A percentile compares a stretch with the other conserved stretches of the same genome.
Evolutionary conservation across 2,329 filamentous ascomycete species (phyloP).

Genomic region (Orbilia brochopaga): DNA sequence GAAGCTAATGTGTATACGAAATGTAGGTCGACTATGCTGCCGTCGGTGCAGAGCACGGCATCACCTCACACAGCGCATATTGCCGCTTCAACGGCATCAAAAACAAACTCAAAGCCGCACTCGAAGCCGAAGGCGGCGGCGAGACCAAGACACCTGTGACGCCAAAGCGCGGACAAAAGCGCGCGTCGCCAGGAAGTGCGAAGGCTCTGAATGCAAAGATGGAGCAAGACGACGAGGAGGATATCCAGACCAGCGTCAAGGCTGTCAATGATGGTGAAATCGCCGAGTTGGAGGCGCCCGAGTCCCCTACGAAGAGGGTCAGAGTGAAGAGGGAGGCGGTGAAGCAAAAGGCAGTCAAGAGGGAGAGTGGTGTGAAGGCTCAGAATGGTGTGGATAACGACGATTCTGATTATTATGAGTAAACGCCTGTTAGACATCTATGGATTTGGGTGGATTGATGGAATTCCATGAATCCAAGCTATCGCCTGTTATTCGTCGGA

Average conservation of each 20-base stretch:
- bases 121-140: neutral
- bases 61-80: constrained; percentile 40
- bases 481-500: neutral
- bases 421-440: too few relatives aligned
- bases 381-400: neutral
- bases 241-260: neutral
- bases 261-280: neutral
- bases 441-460: too few relatives aligned
- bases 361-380: too few relatives aligned
- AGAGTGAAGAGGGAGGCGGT: constrained; percentile 18
- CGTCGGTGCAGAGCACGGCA: constrained; percentile 39
- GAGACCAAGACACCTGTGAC: neutral
- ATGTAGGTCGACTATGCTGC: constrained; percentile 32
- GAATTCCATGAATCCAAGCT: too few relatives aligned
- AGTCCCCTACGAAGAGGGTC: constrained; percentile 8
- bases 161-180: constrained; percentile 28
- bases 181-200: constrained; percentile 3
- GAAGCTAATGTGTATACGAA: neutral
- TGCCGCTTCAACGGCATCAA: constrained; percentile 45
- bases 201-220: constrained; percentile 7
- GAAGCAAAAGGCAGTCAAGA: constrained; percentile 6
- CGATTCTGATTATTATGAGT: constrained; percentile 33
- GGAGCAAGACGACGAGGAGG: constrained; percentile 10
- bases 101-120: constrained; percentile 28
- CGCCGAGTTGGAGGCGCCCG: neutral